Percentiles rank a stretch among this genome's conserved stretches.
phyloP scores from a whole-genome alignment of 1,139 yeast species.

The Taphrina communis region DNA sequence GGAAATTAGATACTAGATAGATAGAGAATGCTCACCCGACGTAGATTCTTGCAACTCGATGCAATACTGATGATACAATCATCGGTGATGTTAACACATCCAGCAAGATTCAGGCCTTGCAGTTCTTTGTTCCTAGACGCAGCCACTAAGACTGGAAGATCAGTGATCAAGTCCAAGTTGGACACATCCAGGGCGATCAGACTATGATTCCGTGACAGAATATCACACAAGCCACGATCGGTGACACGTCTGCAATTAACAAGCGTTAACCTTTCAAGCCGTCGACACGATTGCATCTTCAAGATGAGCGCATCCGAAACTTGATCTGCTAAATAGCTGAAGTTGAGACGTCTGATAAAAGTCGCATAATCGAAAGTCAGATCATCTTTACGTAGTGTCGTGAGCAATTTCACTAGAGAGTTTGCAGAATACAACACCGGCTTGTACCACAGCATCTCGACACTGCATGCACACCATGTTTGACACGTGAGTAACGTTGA shows the following conservation, averaged over 20 bases:
- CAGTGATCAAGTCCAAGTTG: slow-evolving; percentile 73
- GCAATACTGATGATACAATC: slow-evolving; percentile 67
- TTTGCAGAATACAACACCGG: slow-evolving; percentile 65
- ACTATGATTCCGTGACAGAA: slow-evolving; percentile 68
- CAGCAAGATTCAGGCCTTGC: slow-evolving; percentile 91
- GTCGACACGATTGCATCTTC: slow-evolving; percentile 61
- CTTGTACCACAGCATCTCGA: slow-evolving; percentile 86
- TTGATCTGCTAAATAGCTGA: slow-evolving; percentile 72
- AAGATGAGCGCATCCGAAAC: slow-evolving; percentile 70
- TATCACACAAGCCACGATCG: slow-evolving; percentile 64
- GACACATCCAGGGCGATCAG: slow-evolving; percentile 88
- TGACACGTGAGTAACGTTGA: slow-evolving; percentile 76
- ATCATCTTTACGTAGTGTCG: slow-evolving; percentile 61
- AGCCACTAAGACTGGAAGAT: slow-evolving; percentile 71
- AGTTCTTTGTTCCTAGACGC: slow-evolving; percentile 74
- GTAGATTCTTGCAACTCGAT: slow-evolving; percentile 70
- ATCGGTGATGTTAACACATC: slow-evolving; percentile 73
- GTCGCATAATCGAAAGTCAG: slow-evolving; percentile 64
- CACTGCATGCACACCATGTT: slow-evolving; percentile 78
- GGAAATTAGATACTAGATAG: neutral
- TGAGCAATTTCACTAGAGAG: slow-evolving; percentile 42
- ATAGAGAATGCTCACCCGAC: slow-evolving; percentile 55
- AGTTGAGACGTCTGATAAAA: slow-evolving; percentile 78
- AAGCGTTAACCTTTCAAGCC: slow-evolving; percentile 82
- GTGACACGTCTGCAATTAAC: slow-evolving; percentile 77